Conservation (phyloP, 805 yeast species). For the Candida ponderosae region DNA sequence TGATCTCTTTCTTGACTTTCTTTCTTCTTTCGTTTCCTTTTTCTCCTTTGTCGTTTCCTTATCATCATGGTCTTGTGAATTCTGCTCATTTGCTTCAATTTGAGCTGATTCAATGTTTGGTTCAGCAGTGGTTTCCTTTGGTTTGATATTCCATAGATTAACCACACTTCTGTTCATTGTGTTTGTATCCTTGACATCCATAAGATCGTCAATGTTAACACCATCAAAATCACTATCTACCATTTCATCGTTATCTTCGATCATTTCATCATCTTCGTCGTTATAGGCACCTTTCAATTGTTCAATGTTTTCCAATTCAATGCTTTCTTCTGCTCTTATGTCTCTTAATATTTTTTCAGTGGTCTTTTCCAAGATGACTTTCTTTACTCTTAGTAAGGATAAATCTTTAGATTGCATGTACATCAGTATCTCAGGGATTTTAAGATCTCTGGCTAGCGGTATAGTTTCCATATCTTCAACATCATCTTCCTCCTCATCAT, state of each 20-base stretch:
- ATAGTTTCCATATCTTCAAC: constrained; percentile 29
- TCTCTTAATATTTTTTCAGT: constrained; percentile 51
- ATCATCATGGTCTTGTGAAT: constrained; percentile 7
- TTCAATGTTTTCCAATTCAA: constrained; percentile 34
- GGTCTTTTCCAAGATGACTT: constrained; percentile 51
- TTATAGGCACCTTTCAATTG: constrained; percentile 7
- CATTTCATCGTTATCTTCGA: constrained; percentile 22
- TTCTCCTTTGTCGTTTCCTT: constrained; percentile 7
- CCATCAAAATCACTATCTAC: constrained; percentile 28
- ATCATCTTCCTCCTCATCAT: constrained; percentile 21
- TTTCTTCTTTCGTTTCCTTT: constrained; percentile 19
- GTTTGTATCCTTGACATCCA: constrained; percentile 62
- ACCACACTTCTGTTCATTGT: constrained; percentile 72
- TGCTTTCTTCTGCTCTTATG: constrained; percentile 52
- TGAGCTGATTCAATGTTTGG: constrained; percentile 3
- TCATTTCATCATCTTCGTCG: constrained; percentile 17
- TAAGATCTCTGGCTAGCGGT: constrained; percentile 57
- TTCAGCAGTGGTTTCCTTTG: constrained; percentile 7
- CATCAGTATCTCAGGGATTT: constrained; percentile 40
- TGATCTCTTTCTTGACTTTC: constrained; percentile 41
- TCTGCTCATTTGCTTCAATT: constrained; percentile 4
- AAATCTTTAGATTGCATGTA: constrained; percentile 60
- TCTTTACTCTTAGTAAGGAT: constrained; percentile 63
- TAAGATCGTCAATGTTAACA: constrained; percentile 35
- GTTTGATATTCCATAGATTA: constrained; percentile 50